These are phyloP conservation scores for Phytophthora chlamydospora DNA, from an alignment of 352 stramenopile genomes.

Conservation along the genomic window DNA sequence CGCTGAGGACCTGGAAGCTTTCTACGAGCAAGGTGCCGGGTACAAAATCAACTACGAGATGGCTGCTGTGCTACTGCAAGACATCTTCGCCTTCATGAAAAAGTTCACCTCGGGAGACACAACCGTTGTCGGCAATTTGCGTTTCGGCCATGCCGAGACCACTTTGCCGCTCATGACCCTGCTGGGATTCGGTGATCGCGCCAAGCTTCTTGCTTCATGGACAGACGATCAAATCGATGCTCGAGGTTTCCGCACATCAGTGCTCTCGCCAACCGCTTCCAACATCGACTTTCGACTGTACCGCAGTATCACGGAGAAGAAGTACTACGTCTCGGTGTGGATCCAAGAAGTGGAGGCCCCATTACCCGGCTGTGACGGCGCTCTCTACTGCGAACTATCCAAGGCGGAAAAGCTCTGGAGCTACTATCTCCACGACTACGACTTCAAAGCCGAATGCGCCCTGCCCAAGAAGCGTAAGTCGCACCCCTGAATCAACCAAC, in stretches of 20 bases:
- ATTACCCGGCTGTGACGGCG: constrained; percentile 49
- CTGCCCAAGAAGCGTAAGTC: constrained; percentile 18
- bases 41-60: constrained; percentile 83
- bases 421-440: constrained; percentile 57
- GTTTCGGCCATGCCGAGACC: constrained; percentile 81
- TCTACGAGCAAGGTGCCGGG: constrained; percentile 65
- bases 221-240: constrained; percentile 43
- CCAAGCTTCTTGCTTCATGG: constrained; percentile 41
- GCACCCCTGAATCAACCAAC: not conserved
- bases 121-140: constrained; percentile 47
- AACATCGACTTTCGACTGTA: constrained; percentile 82
- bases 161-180: constrained; percentile 72
- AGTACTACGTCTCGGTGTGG: constrained; percentile 58
- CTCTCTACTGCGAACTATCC: constrained; percentile 49
- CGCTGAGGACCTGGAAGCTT: constrained; percentile 68
- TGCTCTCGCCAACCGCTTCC: constrained; percentile 65
- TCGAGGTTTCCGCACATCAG: constrained; percentile 62
- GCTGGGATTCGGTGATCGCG: constrained; percentile 55
- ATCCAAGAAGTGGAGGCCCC: constrained; percentile 52
- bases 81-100: constrained; percentile 60
- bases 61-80: constrained; percentile 60
- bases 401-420: constrained; percentile 57
- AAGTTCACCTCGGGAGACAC: constrained; percentile 45
- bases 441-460: constrained; percentile 40
- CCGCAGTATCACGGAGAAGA: constrained; percentile 39